These are phyloP conservation scores for Vitis vinifera DNA, from an alignment of 164 flowering plant genomes.

Conservation along the genomic window DNA sequence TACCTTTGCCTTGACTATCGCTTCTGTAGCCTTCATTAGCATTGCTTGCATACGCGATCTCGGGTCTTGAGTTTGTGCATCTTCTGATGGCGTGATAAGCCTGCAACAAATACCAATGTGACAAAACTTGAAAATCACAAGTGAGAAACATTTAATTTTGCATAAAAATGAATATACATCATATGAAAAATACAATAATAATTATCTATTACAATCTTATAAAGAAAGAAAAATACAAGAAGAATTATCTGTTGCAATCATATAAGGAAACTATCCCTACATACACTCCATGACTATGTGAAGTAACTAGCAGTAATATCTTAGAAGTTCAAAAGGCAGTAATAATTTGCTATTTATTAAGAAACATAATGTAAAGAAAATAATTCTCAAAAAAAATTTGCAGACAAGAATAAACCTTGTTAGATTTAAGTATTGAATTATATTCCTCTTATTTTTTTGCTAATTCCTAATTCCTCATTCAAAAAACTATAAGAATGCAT, in stretches of 20 bases:
- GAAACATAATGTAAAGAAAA: not conserved
- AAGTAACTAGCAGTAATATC: too few species aligned
- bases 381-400: not conserved
- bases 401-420: not conserved
- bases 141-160: not conserved
- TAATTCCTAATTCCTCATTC: not conserved
- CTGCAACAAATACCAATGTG: conserved; percentile 22
- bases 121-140: not conserved
- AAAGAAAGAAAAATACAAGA: too few species aligned
- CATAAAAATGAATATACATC: not conserved
- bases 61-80: conserved; percentile 39
- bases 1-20: conserved; percentile 71
- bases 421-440: not conserved
- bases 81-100: conserved; percentile 42
- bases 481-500: too few species aligned
- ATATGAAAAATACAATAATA: too few species aligned
- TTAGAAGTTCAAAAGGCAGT: too few species aligned
- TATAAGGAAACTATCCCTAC: too few species aligned
- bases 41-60: conserved; percentile 42
- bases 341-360: too few species aligned
- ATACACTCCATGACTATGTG: too few species aligned
- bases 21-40: conserved; percentile 32
- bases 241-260: too few species aligned
- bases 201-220: too few species aligned
- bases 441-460: not conserved